Evolutionary conservation across 176 grass and related monocot species (phyloP), one percentile per base, ranked within the genome.

Genomic region (Aegilops umbellulata): DNA sequence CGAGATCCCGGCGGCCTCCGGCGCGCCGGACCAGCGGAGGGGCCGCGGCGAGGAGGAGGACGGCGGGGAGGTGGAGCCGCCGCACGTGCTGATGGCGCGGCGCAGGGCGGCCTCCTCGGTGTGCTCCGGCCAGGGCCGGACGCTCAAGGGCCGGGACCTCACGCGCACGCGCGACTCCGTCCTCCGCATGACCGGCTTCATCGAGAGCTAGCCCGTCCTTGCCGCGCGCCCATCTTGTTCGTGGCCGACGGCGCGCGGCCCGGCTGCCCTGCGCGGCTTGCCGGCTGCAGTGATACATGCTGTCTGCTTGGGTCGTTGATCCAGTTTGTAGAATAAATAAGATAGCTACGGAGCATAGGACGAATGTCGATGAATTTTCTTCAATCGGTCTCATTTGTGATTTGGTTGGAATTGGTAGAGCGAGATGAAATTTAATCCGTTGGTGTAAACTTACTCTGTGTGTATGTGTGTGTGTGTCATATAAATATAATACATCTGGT

Each of bases 161-260:
- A 38, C 82, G 6, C 87, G 88, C 51, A 63, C 85, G 24, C 86
- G 94, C 41, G 90, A 96, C 27, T 83, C 94, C 69, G 84, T 96
- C 68, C 90, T 92, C 26, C 89, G 87, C 29, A 96, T 93, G 94
- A 96, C 94, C 62, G 94, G 94, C 58, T 96, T 90, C 86, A 84
- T 96, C 64, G 94, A 96, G 85, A 72, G 83, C 81, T 91, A 86
- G 53, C 73, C 19, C 4, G 1, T 1, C 47, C 5, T 55, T 23
- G 11, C 14, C 58, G 20, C 24, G 20, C 55, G 29, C 29, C 29
- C 29, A 29, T 29, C 29, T 29, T 29, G 29, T 29, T 29, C 29
- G 29, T 2, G 29, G 29, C 29, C 29, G 29, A 29, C 29, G 29
- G 29, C 29, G 29, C 29, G 29, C 29, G 29, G 29, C 29, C 29